Evolutionary conservation across 257 asterid species (phyloP), one percentile per base, ranked within the genome.

Genomic region (Solanum pinnatisectum): DNA sequence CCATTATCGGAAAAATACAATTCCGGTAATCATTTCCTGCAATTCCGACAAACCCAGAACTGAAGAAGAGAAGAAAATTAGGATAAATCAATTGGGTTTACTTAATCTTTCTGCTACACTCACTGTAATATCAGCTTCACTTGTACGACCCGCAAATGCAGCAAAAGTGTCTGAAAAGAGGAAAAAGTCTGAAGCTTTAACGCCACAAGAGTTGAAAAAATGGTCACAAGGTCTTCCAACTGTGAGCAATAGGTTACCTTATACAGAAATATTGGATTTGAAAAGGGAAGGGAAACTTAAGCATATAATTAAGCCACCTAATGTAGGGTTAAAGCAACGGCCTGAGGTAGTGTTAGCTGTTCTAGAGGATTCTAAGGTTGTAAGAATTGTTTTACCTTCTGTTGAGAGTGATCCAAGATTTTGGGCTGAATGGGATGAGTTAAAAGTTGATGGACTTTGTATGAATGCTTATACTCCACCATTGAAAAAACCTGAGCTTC

Each of bases 161-260:
- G 98, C 98, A 59, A 96, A 93, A 90, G 91, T 94, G 10, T 92
- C 98, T 25, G 96, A 94, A 71, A 96, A 87, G 89, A 92, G 88
- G 77, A 92, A 91, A 87, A 91, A 88, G 81, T 30, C 89, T 2
- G 98, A 94, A 72, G 91, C 95, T 27, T 88, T 94, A 87, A 92
- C 95, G 11, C 93, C 94, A 7, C 94, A 96, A 90, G 96, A 96
- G 70, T 60, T 95, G 90, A 87, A 89, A 49, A 93, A 92, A 89
- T 97, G 99, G 99, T 91, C 95, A 22, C 91, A 93, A 83, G 99
- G 98, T 74, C 95, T 97, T 77, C 99, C 99, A 35, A 84, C 93
- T n/a, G 96, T 97, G 83, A 89, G 96, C 37, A 89, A 89, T 86
- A 93, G 99, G 90, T 90, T 97, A 84, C 93, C 95, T 18, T 97